phyloP scores from a whole-genome alignment of 2,329 filamentous ascomycete genomes.

The Orbilia oligospora region DNA sequence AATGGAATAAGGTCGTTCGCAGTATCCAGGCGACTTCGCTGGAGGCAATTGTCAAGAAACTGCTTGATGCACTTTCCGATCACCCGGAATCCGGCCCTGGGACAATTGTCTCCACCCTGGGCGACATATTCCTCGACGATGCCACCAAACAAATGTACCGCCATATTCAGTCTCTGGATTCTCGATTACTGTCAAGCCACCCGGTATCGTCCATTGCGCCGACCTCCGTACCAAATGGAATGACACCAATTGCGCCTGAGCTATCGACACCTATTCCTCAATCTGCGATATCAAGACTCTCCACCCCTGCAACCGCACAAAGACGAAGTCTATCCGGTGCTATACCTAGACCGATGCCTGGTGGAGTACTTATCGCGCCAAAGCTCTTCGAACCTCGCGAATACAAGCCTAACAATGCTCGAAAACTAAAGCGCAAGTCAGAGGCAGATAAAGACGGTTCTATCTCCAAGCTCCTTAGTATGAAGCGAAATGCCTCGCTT shows the following conservation, averaged over 20 bases:
- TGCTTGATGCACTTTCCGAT: constrained; percentile 58
- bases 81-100: constrained; percentile 58
- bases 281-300: constrained; percentile 27
- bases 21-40: constrained; percentile 56
- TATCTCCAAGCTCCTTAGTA: constrained; percentile 39
- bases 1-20: constrained; percentile 61
- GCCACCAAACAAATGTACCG: constrained; percentile 58
- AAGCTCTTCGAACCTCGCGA: constrained; percentile 60
- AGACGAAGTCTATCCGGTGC: constrained; percentile 58
- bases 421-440: constrained; percentile 59
- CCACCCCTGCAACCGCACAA: constrained; percentile 40
- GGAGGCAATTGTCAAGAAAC: constrained; percentile 56
- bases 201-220: constrained; percentile 14
- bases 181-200: constrained; percentile 15
- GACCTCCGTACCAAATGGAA: constrained; percentile 38
- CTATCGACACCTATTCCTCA: constrained; percentile 40
- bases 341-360: constrained; percentile 39
- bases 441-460: constrained; percentile 57
- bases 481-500: constrained; percentile 51
- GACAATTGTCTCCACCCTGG: constrained; percentile 50
- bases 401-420: constrained; percentile 54
- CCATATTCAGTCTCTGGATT: constrained; percentile 38
- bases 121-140: constrained; percentile 59
- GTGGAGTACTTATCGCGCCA: constrained; percentile 45
- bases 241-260: constrained; percentile 36